Conservation (phyloP, 129 eudicot species). For the Oenanthe sinensis region DNA sequence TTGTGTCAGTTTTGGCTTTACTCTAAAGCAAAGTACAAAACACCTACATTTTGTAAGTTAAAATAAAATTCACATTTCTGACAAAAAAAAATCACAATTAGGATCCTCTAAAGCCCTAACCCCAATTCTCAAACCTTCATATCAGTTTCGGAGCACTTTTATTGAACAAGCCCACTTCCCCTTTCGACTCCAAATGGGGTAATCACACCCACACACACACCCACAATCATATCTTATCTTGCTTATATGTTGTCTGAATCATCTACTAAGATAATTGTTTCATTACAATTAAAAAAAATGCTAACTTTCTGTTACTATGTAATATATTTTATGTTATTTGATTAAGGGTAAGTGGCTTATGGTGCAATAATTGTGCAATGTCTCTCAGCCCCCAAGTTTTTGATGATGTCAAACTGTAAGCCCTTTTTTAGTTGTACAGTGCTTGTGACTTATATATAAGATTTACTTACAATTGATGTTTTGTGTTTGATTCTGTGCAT, state of each 20-base stretch:
- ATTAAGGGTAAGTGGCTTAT: neutral
- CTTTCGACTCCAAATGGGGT: neutral
- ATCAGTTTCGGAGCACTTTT: neutral
- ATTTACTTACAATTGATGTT: neutral
- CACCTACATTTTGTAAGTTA: neutral
- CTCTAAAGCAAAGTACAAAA: neutral
- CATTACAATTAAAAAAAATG: neutral
- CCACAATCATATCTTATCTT: too few species aligned
- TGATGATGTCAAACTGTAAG: constrained; percentile 6
- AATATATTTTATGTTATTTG: neutral
- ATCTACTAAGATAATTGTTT: neutral
- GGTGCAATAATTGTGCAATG: constrained; percentile 9
- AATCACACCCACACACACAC: neutral
- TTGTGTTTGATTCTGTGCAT: neutral
- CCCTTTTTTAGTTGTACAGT: neutral
- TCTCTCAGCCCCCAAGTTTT: neutral
- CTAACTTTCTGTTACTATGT: neutral
- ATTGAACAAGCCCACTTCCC: neutral
- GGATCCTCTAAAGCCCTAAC: neutral
- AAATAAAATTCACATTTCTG: neutral
- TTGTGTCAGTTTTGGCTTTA: neutral
- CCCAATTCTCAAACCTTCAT: neutral
- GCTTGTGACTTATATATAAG: neutral
- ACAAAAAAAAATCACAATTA: neutral
- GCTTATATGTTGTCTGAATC: neutral